These are phyloP conservation scores for Beauveria brongniartii DNA, from an alignment of 2,329 filamentous ascomycete species.

Conservation along the genomic window DNA sequence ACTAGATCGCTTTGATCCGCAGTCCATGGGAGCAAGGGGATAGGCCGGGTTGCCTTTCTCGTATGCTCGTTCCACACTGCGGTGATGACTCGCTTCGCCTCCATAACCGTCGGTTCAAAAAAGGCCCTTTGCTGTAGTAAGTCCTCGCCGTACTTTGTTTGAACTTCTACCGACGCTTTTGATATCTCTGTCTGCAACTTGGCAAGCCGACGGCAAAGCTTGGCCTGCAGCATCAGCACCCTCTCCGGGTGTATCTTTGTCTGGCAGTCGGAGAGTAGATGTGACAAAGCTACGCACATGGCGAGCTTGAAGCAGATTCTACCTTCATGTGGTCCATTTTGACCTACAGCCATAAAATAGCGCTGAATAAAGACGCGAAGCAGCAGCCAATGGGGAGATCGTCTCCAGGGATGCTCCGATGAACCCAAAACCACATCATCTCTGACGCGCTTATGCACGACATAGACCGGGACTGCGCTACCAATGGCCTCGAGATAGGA, in stretches of 20 bases:
- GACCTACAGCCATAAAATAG: conserved; percentile 28
- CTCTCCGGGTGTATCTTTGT: conserved; percentile 14
- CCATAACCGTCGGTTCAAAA: not conserved
- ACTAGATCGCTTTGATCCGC: conserved; percentile 24
- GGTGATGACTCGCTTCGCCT: conserved; percentile 23
- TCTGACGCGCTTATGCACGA: conserved; percentile 49
- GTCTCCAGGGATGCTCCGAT: conserved; percentile 49
- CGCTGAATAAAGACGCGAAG: conserved; percentile 51
- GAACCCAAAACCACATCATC: conserved; percentile 51
- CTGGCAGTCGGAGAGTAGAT: conserved; percentile 34
- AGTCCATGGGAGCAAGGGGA: conserved; percentile 33
- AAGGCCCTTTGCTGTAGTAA: not conserved
- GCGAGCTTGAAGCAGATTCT: conserved; percentile 49
- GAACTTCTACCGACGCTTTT: not conserved
- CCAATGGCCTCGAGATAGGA: conserved; percentile 51
- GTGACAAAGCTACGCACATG: conserved; percentile 38
- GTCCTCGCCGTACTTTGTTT: not conserved
- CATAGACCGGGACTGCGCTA: conserved; percentile 20
- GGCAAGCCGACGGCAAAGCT: conserved; percentile 47
- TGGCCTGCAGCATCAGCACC: conserved; percentile 28
- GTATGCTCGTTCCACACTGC: conserved; percentile 34
- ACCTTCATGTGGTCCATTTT: conserved; percentile 27
- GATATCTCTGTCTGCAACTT: conserved; percentile 39
- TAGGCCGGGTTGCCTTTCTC: conserved; percentile 22
- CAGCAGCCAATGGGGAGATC: conserved; percentile 54